phyloP scores from a whole-genome alignment of 1,284 basidiomycete genomes.

The Cryptococcus maquisensis region DNA sequence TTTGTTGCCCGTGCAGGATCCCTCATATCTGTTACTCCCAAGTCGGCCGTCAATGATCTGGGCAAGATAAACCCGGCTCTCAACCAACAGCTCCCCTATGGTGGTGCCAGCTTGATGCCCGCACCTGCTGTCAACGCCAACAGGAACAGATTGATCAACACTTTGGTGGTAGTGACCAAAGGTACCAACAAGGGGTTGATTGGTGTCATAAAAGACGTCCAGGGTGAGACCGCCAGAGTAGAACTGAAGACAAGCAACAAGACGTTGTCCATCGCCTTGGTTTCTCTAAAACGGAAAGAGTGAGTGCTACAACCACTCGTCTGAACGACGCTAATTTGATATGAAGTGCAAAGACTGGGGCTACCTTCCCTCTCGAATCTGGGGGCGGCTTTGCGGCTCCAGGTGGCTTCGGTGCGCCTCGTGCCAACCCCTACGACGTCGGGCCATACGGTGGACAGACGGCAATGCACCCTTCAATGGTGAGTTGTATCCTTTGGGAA shows the following conservation, averaged over 20 bases:
- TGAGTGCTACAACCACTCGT: slow-evolving; percentile 51
- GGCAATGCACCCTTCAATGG: slow-evolving; percentile 7
- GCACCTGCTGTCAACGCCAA: slow-evolving; percentile 63
- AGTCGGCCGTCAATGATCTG: slow-evolving; percentile 65
- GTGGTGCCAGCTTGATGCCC: slow-evolving; percentile 53
- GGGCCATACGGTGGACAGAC: slow-evolving; percentile 32
- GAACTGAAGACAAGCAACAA: slow-evolving; percentile 90
- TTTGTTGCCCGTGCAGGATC: slow-evolving; percentile 75
- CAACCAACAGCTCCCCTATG: slow-evolving; percentile 39
- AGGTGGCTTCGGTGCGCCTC: slow-evolving; percentile 51
- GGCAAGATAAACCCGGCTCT: slow-evolving; percentile 93
- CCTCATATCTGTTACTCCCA: slow-evolving; percentile 78
- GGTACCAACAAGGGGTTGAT: slow-evolving; percentile 88
- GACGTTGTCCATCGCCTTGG: slow-evolving; percentile 78
- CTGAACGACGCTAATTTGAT: slow-evolving; percentile 8
- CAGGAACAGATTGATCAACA: slow-evolving; percentile 76
- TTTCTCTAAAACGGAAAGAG: slow-evolving; percentile 72
- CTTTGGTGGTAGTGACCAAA: slow-evolving; percentile 73
- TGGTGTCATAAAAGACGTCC: slow-evolving; percentile 93
- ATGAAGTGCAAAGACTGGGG: slow-evolving; percentile 53
- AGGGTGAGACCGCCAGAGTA: slow-evolving; percentile 79
- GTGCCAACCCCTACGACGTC: slow-evolving; percentile 45
- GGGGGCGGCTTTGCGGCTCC: slow-evolving; percentile 12
- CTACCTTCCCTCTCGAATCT: slow-evolving; percentile 39
- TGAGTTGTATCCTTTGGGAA: neutral